Evolutionary conservation across 352 stramenopile species (phyloP).

Genomic region (Detonula confervacea): DNA sequence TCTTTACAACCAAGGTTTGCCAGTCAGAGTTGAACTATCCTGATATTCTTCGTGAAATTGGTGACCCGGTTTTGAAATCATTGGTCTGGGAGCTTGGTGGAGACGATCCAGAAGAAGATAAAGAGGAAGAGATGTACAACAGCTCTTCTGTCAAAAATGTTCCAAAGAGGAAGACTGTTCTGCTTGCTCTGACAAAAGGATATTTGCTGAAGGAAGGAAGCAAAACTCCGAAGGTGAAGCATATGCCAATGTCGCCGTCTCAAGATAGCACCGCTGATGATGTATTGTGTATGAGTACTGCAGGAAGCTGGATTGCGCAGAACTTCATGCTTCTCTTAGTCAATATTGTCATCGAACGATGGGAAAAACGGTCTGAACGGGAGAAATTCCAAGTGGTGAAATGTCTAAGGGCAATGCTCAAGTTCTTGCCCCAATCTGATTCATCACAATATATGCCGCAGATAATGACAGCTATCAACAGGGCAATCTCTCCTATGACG

Average conservation of each 20-base stretch:
- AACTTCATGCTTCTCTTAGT: conserved; percentile 86
- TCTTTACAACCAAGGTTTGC: conserved; percentile 72
- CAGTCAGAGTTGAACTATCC: conserved; percentile 57
- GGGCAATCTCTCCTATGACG: conserved; percentile 57
- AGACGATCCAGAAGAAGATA: conserved; percentile 55
- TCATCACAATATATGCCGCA: conserved; percentile 80
- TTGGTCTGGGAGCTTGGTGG: conserved; percentile 74
- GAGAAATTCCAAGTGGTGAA: conserved; percentile 73
- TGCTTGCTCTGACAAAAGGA: conserved; percentile 53
- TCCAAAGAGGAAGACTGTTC: conserved; percentile 45
- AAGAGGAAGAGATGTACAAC: conserved; percentile 55
- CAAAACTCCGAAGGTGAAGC: conserved; percentile 11
- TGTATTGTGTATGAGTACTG: conserved; percentile 30
- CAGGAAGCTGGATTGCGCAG: conserved; percentile 69
- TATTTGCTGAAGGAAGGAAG: conserved; percentile 42
- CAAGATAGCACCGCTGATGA: conserved; percentile 43
- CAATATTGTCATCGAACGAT: conserved; percentile 76
- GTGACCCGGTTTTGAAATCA: conserved; percentile 70
- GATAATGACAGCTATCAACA: conserved; percentile 81
- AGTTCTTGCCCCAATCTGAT: conserved; percentile 61
- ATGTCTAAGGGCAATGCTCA: conserved; percentile 62
- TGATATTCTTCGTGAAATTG: conserved; percentile 64
- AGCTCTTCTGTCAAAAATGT: conserved; percentile 30
- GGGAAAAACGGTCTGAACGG: conserved; percentile 48
- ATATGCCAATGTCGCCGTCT: conserved; percentile 41